These are phyloP conservation scores for Mycena galericulata DNA, from an alignment of 768 basidiomycete species.

Conservation along the genomic window DNA sequence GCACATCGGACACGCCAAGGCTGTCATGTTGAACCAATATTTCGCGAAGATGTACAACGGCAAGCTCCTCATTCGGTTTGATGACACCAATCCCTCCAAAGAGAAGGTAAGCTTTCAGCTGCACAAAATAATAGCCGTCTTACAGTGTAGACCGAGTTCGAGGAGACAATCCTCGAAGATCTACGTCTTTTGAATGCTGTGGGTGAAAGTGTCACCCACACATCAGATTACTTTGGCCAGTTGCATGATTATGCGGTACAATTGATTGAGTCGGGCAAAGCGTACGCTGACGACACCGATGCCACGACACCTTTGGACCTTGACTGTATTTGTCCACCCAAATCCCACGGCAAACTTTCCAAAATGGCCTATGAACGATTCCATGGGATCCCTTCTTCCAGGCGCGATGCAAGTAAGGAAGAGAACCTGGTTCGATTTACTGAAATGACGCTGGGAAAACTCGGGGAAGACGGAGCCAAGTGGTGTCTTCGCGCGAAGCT, in stretches of 20 bases:
- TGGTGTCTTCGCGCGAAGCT: constrained; percentile 98
- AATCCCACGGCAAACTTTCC: constrained; percentile 3
- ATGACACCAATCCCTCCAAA: constrained; percentile 97
- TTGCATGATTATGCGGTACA: constrained; percentile 84
- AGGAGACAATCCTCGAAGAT: constrained; percentile 94
- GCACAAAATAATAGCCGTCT: not conserved
- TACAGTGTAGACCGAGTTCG: constrained; percentile 82
- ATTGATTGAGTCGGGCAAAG: constrained; percentile 87
- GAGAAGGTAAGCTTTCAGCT: constrained; percentile 73
- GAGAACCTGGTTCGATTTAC: not conserved
- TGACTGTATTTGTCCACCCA: not conserved
- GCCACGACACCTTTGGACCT: not conserved
- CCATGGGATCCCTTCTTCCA: constrained; percentile 8
- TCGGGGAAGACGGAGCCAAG: constrained; percentile 70
- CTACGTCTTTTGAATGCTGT: constrained; percentile 83
- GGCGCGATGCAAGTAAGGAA: not conserved
- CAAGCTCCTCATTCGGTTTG: constrained; percentile 93
- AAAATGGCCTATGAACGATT: constrained; percentile 8
- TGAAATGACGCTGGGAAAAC: not conserved
- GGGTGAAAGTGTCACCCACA: constrained; percentile 87
- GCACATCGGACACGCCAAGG: constrained; percentile 93
- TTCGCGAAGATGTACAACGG: constrained; percentile 98
- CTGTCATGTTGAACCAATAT: constrained; percentile 95
- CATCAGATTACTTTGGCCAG: constrained; percentile 93
- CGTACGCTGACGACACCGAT: constrained; percentile 94